These are phyloP conservation scores for Russula lepida DNA, from an alignment of 768 basidiomycete genomes.

Conservation along the genomic window DNA sequence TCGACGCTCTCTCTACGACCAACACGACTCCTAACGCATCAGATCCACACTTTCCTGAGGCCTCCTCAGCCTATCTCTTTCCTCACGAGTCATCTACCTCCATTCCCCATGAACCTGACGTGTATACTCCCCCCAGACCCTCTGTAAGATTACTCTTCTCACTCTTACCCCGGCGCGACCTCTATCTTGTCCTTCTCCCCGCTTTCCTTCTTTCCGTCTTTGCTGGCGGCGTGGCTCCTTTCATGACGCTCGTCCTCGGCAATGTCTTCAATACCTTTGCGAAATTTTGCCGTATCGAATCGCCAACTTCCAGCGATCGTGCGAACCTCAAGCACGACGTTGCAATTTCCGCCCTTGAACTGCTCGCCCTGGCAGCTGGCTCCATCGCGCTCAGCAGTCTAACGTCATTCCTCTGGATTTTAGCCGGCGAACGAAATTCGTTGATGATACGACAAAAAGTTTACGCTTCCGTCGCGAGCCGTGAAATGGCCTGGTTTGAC, in stretches of 20 bases:
- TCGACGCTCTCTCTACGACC: conserved; percentile 17
- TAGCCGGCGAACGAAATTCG: conserved; percentile 75
- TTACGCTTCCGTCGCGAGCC: conserved; percentile 55
- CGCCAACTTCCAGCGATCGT: conserved; percentile 38
- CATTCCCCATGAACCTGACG: conserved; percentile 22
- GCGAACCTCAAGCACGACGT: conserved; percentile 47
- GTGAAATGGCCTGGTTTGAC: conserved; percentile 91
- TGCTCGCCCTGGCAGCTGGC: conserved; percentile 56
- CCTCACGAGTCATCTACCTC: conserved; percentile 21
- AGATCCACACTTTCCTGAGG: conserved; percentile 17
- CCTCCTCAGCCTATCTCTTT: conserved; percentile 20
- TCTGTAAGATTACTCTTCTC: conserved; percentile 57
- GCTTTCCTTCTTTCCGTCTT: conserved; percentile 52
- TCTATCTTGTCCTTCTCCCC: conserved; percentile 52
- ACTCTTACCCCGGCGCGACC: conserved; percentile 48
- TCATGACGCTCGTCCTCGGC: conserved; percentile 80
- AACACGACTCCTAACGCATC: conserved; percentile 23
- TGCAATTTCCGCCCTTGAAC: conserved; percentile 53
- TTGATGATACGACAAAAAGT: conserved; percentile 58
- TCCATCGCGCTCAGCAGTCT: conserved; percentile 65
- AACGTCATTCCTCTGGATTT: conserved; percentile 78
- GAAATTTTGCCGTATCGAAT: conserved; percentile 38
- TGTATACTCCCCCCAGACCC: conserved; percentile 25
- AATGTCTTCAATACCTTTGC: conserved; percentile 69
- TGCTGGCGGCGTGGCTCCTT: conserved; percentile 68